Evolutionary conservation across 2,329 filamentous ascomycete genomes (phyloP).

Genomic region (Xylaria sp.): DNA sequence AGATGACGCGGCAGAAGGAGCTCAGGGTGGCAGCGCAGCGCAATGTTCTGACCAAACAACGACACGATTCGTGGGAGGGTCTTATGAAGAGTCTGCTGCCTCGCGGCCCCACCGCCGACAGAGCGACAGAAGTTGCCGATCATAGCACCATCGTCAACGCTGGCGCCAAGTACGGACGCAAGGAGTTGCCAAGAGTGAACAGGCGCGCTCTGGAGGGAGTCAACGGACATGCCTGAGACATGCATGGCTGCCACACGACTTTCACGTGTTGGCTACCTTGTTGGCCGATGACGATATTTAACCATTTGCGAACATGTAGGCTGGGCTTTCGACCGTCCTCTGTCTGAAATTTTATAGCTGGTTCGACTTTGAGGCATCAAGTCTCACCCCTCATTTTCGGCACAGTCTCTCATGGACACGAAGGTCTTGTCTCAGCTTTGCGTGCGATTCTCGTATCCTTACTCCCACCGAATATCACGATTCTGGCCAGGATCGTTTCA

Average conservation of each 20-base stretch:
- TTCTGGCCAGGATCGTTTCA: background rate
- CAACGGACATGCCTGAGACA: conserved; percentile 21
- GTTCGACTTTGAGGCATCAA: background rate
- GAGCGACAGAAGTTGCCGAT: conserved; percentile 65
- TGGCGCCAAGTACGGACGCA: conserved; percentile 62
- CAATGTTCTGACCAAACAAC: conserved; percentile 62
- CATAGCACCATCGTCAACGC: conserved; percentile 73
- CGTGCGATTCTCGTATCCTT: background rate
- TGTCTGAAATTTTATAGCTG: background rate
- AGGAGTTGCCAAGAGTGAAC: conserved; percentile 61
- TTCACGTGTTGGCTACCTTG: background rate
- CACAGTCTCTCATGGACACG: background rate
- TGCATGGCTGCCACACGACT: background rate
- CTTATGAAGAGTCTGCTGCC: conserved; percentile 68
- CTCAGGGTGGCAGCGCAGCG: conserved; percentile 66
- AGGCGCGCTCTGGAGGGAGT: conserved; percentile 50
- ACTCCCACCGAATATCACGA: background rate
- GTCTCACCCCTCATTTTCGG: background rate
- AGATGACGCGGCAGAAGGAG: conserved; percentile 72
- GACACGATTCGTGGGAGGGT: conserved; percentile 69
- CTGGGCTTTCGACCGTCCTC: background rate
- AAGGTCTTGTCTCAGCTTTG: background rate
- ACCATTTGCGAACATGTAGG: background rate
- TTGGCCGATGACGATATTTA: background rate
- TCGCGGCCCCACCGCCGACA: conserved; percentile 47